These are phyloP conservation scores for Ophiocordyceps camponoti-floridani DNA, from an alignment of 2,329 filamentous ascomycete genomes.

Conservation along the genomic window DNA sequence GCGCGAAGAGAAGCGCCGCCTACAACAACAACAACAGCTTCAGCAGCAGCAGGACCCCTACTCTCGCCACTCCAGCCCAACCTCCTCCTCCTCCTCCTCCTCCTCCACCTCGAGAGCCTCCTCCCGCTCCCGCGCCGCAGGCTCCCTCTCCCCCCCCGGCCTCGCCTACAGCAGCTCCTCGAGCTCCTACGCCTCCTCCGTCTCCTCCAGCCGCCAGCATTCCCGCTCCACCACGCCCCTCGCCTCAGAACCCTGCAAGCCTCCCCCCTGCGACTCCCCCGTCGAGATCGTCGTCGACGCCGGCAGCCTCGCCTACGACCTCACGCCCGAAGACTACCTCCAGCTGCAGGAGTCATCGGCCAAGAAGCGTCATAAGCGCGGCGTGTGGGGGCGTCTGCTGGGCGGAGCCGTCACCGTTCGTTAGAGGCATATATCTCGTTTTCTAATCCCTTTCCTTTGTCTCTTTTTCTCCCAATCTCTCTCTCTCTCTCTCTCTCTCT, in stretches of 20 bases:
- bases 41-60: slow-evolving; percentile 16
- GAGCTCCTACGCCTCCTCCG: slow-evolving; percentile 29
- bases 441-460: too few species aligned
- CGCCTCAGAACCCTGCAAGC: background rate
- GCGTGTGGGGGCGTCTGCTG: slow-evolving; percentile 36
- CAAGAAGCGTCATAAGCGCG: slow-evolving; percentile 31
- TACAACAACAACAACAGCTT: too few species aligned
- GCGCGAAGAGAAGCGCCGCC: slow-evolving; percentile 23
- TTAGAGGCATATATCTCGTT: slow-evolving; percentile 7
- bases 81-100: slow-evolving; percentile 21
- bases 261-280: slow-evolving; percentile 28
- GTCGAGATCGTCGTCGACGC: slow-evolving; percentile 22
- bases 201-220: slow-evolving; percentile 11
- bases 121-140: slow-evolving; percentile 18
- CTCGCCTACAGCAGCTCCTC: slow-evolving; percentile 30
- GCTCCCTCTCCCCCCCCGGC: slow-evolving; percentile 25
- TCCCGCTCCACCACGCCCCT: too few species aligned
- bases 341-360: slow-evolving; percentile 26
- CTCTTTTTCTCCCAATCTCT: background rate
- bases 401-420: slow-evolving; percentile 23
- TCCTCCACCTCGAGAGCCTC: slow-evolving; percentile 21
- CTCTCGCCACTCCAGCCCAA: slow-evolving; percentile 25
- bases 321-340: slow-evolving; percentile 31
- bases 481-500: too few species aligned
- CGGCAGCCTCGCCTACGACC: slow-evolving; percentile 34